Percentiles rank a stretch among this genome's conserved stretches.
Conservation (phyloP, 805 yeast genomes). For the Cyberlindnera veronae region DNA sequence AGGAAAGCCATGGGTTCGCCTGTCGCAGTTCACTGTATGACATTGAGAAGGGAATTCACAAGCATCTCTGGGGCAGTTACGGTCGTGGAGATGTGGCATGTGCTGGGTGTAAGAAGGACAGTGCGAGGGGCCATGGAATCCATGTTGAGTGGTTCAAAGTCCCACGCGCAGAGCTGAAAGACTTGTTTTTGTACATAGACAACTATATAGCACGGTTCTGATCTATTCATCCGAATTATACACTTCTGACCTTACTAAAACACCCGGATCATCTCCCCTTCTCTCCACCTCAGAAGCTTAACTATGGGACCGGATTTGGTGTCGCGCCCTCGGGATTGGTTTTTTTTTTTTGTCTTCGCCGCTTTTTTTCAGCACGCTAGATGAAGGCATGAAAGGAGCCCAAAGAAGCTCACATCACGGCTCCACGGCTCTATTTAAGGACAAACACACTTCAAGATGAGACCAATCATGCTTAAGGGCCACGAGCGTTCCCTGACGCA, state of each 20-base stretch:
- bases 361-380: conserved; percentile 1
- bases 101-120: conserved; percentile 19
- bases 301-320: conserved; percentile 2
- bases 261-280: no score
- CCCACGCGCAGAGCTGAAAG: conserved; percentile 13
- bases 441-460: conserved; percentile 39
- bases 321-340: conserved; percentile 1
- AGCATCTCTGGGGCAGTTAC: conserved; percentile 11
- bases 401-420: not conserved
- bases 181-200: conserved; percentile 18
- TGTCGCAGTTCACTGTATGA: conserved; percentile 9
- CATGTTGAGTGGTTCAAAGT: conserved; percentile 29
- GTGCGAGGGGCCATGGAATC: conserved; percentile 12
- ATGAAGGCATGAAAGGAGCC: not conserved
- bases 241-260: no score
- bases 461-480: conserved; percentile 77
- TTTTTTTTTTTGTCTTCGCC: not conserved
- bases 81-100: conserved; percentile 26
- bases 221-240: not conserved
- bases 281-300: not conserved
- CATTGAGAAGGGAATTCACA: conserved; percentile 23
- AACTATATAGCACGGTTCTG: conserved; percentile 2
- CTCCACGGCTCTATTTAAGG: no score
- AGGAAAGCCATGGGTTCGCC: conserved; percentile 16
- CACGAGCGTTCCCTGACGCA: conserved; percentile 98